A percentile compares a stretch with the other conserved stretches of the same genome.
Conservation (phyloP, 768 basidiomycete genomes). For the Lactarius hatsudake region DNA sequence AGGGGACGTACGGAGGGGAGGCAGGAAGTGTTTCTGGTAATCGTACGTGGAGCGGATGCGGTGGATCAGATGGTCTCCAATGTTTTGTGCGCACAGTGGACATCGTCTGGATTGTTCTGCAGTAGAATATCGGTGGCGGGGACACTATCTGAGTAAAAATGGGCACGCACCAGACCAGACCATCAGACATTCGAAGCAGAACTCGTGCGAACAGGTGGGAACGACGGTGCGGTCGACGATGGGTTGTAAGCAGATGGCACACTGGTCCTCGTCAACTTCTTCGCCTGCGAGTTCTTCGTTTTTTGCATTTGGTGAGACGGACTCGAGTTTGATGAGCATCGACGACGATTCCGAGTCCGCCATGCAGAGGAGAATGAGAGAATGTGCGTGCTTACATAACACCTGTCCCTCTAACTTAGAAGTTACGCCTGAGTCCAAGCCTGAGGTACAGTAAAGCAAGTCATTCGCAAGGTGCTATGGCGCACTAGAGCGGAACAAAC, state of each 20-base stretch:
- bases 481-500: not conserved
- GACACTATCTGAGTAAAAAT: not conserved
- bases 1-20: slow-evolving; percentile 58
- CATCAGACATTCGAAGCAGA: slow-evolving; percentile 88
- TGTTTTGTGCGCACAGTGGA: slow-evolving; percentile 63
- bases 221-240: slow-evolving; percentile 77
- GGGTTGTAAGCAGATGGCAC: slow-evolving; percentile 82
- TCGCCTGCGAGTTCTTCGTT: slow-evolving; percentile 6
- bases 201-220: slow-evolving; percentile 83
- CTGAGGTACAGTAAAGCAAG: no score
- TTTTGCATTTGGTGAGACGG: not conserved
- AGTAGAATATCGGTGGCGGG: not conserved
- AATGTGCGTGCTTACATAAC: not conserved
- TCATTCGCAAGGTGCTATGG: not conserved
- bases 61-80: slow-evolving; percentile 77
- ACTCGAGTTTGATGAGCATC: slow-evolving; percentile 9
- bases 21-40: slow-evolving; percentile 76
- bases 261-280: slow-evolving; percentile 55
- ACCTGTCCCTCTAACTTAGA: not conserved
- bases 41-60: slow-evolving; percentile 73
- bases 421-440: no score
- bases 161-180: slow-evolving; percentile 71
- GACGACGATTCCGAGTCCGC: not conserved
- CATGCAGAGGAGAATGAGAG: not conserved
- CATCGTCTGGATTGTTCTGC: slow-evolving; percentile 76